phyloP scores from a whole-genome alignment of 169 alveolate species.

The Plasmodium knowlesi region DNA sequence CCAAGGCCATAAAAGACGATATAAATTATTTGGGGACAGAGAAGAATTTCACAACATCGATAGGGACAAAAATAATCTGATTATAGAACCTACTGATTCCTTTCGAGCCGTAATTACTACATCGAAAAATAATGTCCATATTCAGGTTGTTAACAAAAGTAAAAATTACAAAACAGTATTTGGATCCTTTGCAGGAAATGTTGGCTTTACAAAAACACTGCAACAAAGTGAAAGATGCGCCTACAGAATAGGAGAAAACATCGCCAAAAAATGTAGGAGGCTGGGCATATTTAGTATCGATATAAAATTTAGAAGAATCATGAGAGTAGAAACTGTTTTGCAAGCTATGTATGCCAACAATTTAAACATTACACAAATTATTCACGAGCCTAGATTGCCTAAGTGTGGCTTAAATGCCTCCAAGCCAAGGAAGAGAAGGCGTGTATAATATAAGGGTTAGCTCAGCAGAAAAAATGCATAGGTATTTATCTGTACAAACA shows the following conservation, averaged over 20 bases:
- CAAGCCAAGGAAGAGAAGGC: conserved; percentile 87
- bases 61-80: conserved; percentile 85
- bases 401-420: conserved; percentile 88
- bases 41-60: conserved; percentile 91
- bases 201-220: conserved; percentile 86
- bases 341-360: conserved; percentile 90
- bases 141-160: conserved; percentile 86
- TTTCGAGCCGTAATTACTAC: conserved; percentile 87
- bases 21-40: conserved; percentile 65
- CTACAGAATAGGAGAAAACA: conserved; percentile 88
- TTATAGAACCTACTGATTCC: conserved; percentile 89
- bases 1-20: conserved; percentile 73
- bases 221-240: conserved; percentile 89
- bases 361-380: conserved; percentile 84
- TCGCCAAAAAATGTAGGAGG: conserved; percentile 90
- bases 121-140: conserved; percentile 90
- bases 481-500: background rate
- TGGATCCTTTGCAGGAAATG: conserved; percentile 89
- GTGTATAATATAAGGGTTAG: conserved; percentile 77
- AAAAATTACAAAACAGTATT: conserved; percentile 85
- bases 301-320: conserved; percentile 86
- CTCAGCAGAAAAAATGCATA: background rate
- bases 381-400: conserved; percentile 90
- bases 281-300: conserved; percentile 87
- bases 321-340: conserved; percentile 86